Evolutionary conservation across 495 filamentous ascomycete species (phyloP).

Genomic region (Bacidia gigantensis): DNA sequence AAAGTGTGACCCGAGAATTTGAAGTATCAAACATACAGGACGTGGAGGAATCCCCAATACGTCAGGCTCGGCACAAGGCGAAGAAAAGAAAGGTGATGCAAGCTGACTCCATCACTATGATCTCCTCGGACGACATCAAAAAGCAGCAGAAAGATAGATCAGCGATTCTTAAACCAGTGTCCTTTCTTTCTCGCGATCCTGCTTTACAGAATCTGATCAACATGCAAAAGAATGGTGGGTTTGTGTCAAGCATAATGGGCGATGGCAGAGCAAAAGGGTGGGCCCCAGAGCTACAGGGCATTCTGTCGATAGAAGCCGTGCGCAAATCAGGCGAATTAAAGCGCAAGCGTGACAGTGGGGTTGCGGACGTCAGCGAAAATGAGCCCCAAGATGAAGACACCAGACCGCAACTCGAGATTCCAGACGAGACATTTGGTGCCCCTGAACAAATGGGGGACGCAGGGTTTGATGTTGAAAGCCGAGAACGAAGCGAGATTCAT

Average conservation of each 20-base stretch:
- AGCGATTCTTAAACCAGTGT: conserved; percentile 63
- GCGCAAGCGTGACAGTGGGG: conserved; percentile 81
- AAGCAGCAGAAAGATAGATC: conserved; percentile 65
- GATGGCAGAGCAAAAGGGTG: conserved; percentile 62
- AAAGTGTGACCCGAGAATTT: conserved; percentile 39
- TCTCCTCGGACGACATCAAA: conserved; percentile 49
- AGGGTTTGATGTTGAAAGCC: conserved; percentile 35
- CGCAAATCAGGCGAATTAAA: conserved; percentile 70
- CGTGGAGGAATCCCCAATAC: conserved; percentile 38
- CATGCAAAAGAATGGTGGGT: conserved; percentile 75
- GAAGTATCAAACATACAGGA: conserved; percentile 37
- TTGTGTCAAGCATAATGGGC: conserved; percentile 63
- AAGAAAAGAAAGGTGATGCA: conserved; percentile 68
- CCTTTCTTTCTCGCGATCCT: conserved; percentile 74
- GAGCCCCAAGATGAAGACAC: conserved; percentile 35
- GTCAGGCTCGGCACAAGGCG: conserved; percentile 48
- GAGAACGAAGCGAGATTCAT: conserved; percentile 39
- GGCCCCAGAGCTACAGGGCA: conserved; percentile 80
- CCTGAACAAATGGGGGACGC: conserved; percentile 37
- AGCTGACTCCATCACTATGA: conserved; percentile 50
- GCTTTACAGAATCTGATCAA: conserved; percentile 75
- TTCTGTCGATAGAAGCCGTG: conserved; percentile 71
- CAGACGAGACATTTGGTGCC: conserved; percentile 38
- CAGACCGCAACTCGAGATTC: conserved; percentile 57
- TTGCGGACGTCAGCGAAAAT: conserved; percentile 63